Evolutionary conservation across 106 monocot genomes (phyloP), one percentile per base, ranked within the genome.

Genomic region (Amphibolis antarctica): DNA sequence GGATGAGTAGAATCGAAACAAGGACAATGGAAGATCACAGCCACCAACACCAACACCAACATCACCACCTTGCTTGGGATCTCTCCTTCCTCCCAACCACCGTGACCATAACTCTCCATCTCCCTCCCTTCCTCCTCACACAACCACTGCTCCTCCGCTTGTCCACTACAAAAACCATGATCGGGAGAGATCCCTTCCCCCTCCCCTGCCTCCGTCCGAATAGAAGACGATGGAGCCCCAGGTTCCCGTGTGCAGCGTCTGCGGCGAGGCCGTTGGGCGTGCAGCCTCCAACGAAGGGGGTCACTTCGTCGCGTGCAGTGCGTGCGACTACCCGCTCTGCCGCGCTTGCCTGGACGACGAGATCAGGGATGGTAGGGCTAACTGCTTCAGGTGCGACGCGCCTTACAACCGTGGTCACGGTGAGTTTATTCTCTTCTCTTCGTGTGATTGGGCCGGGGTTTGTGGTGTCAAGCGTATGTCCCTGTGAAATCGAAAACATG

Each of bases 51-150:
- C 36, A 36, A 36, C 2, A 45, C 23, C 24, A 19, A 54, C 61
- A 31, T 55, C 68, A 76, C 50, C 69, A 51, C 76, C 79, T 92
- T 92, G 92, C 87, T 92, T 84, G 69, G 48, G 70, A 60, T 92
- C 73, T 84, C 65, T 77, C 24, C 46, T 36, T 36, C 36, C 36
- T 36, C 7, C 36, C 36, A 86, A 65, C 92, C 19, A 69, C 69
- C 70, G 19, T 43, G 83, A 87, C 65, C 55, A 72, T 69, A 77
- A 92, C 79, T 2, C 64, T 60, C 19, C 77, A 92, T 73, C 86
- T 63, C 55, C 28, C 27, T 22, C 36, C 36, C 36, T 36, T 36
- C 36, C 36, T 36, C 36, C 36, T 27, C 47, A 67, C 48, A 11
- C 31, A 4, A 47, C 24, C 42, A 68, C 44, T 23, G 49, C 31